Evolutionary conservation across 495 filamentous ascomycete species (phyloP).

Genomic region (Chaetomium tenue): DNA sequence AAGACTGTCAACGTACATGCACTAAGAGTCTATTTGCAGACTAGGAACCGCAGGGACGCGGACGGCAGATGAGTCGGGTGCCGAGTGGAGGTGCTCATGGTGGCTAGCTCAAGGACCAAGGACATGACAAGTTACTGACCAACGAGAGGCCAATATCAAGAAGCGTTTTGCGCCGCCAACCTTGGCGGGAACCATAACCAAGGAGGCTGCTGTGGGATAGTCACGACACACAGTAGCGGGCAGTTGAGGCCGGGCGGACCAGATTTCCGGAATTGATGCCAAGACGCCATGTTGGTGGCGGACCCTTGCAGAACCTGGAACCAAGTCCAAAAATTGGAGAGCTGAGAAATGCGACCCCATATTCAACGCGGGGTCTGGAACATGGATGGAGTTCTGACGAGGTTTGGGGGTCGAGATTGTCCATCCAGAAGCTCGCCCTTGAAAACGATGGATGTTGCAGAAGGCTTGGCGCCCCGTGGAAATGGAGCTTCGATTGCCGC

Average conservation of each 20-base stretch:
- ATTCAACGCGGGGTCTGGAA: slow-evolving; percentile 1
- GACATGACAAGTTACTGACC: background rate
- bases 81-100: background rate
- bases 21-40: too few species aligned
- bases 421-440: background rate
- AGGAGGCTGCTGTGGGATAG: background rate
- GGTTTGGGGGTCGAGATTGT: background rate
- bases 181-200: background rate
- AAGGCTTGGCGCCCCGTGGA: background rate
- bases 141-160: background rate
- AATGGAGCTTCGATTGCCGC: background rate
- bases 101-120: background rate
- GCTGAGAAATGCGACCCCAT: background rate
- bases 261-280: background rate
- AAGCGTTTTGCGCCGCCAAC: background rate
- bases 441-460: background rate
- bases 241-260: background rate
- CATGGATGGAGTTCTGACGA: background rate
- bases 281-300: background rate
- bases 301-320: background rate
- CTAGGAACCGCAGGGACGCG: background rate
- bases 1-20: too few species aligned
- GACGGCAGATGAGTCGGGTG: background rate
- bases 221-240: too few species aligned
- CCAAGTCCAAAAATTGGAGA: background rate